Conservation (phyloP, 2,329 filamentous ascomycete genomes). For the Colletotrichum lindemuthianum region DNA sequence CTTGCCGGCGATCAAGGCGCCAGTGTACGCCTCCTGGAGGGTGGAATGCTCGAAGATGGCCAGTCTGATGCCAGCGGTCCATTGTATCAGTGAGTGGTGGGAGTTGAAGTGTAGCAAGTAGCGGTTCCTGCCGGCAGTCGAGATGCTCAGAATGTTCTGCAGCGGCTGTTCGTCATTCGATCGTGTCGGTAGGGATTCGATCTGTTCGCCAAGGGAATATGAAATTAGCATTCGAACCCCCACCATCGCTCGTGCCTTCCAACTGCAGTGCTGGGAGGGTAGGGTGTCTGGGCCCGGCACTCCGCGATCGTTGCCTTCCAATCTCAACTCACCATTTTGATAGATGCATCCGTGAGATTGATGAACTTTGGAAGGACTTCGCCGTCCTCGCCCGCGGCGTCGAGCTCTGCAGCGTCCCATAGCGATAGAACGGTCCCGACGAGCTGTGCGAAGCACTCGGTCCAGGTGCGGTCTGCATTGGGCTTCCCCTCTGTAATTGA, state of each 20-base stretch:
- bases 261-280: not conserved
- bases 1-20: constrained; percentile 93
- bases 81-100: constrained; percentile 90
- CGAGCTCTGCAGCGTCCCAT: constrained; percentile 94
- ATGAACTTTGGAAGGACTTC: constrained; percentile 93
- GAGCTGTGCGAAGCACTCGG: constrained; percentile 95
- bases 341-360: constrained; percentile 95
- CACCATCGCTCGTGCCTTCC: constrained; percentile 3
- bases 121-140: constrained; percentile 93
- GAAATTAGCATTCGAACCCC: constrained; percentile 30
- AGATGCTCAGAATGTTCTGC: constrained; percentile 95
- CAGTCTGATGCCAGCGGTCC: constrained; percentile 93
- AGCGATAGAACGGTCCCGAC: constrained; percentile 94
- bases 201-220: constrained; percentile 58
- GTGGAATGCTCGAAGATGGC: constrained; percentile 95
- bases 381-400: constrained; percentile 84
- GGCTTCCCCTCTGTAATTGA: constrained; percentile 78
- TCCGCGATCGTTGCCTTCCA: no score
- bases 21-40: constrained; percentile 95
- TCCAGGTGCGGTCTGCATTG: constrained; percentile 88
- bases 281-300: constrained; percentile 2
- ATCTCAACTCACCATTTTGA: constrained; percentile 82
- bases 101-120: constrained; percentile 98
- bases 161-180: constrained; percentile 80
- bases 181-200: constrained; percentile 88